phyloP scores from a whole-genome alignment of 116 monocot species.

The Cymodocea nodosa region DNA sequence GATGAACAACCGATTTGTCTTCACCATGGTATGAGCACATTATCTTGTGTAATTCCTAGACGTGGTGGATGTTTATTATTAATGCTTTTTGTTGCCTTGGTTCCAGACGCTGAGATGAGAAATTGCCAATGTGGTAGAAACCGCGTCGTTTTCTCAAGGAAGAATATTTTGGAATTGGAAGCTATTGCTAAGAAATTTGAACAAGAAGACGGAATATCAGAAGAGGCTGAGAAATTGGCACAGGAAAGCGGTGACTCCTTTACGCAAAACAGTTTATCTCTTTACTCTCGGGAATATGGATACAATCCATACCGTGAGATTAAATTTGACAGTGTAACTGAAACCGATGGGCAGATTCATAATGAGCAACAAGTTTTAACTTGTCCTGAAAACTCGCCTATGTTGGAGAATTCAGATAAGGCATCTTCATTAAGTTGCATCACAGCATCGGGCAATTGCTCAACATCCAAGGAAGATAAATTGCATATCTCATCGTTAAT shows the following conservation, averaged over 20 bases:
- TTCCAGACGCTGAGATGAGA: slow-evolving; percentile 15
- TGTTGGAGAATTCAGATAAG: neutral
- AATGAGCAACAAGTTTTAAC: neutral
- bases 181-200: slow-evolving; percentile 49
- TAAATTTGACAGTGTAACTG: slow-evolving; percentile 9
- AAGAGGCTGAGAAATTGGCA: slow-evolving; percentile 24
- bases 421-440: neutral
- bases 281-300: slow-evolving; percentile 13
- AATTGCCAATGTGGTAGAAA: slow-evolving; percentile 31
- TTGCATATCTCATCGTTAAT: slow-evolving; percentile 1
- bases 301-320: slow-evolving; percentile 63
- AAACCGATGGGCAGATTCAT: neutral
- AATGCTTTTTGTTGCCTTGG: neutral
- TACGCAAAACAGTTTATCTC: slow-evolving; percentile 8
- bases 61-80: neutral
- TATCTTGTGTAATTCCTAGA: neutral
- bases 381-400: neutral
- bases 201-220: slow-evolving; percentile 32
- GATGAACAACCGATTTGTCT: slow-evolving; percentile 48
- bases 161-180: slow-evolving; percentile 46
- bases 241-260: slow-evolving; percentile 10
- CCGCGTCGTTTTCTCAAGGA: slow-evolving; percentile 28
- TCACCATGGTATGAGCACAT: slow-evolving; percentile 53
- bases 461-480: slow-evolving; percentile 2
- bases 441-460: slow-evolving; percentile 7